Evolutionary conservation across 176 grass and related monocot species (phyloP).

Genomic region (Hordeum marinum): DNA sequence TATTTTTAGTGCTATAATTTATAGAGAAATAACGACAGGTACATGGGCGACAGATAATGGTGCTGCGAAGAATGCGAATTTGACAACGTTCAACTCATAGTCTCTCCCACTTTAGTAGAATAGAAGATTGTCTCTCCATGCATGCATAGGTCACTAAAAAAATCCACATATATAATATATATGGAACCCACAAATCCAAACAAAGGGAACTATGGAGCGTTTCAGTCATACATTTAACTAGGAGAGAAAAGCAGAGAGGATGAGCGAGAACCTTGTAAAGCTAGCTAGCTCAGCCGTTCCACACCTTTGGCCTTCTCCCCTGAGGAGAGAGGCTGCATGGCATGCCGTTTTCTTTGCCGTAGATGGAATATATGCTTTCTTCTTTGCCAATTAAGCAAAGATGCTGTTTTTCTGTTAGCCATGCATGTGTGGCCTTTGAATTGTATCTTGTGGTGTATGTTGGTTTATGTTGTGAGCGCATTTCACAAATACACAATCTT

Average conservation of each 20-base stretch:
- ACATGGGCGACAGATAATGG: not conserved
- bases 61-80: not conserved
- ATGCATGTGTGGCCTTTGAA: not conserved
- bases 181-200: constrained; percentile 24
- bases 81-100: not conserved
- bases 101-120: constrained; percentile 33
- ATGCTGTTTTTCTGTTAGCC: not conserved
- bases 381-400: constrained; percentile 67
- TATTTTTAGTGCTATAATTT: too few relatives aligned
- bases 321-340: not conserved
- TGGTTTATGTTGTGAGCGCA: not conserved
- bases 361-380: constrained; percentile 80
- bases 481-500: not conserved
- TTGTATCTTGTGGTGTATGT: not conserved
- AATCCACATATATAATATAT: not conserved
- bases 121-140: constrained; percentile 37
- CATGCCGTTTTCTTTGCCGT: constrained; percentile 40
- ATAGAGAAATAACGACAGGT: not conserved
- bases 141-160: constrained; percentile 22
- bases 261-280: constrained; percentile 50
- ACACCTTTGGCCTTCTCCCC: not conserved
- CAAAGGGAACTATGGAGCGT: constrained; percentile 5
- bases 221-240: not conserved
- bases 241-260: constrained; percentile 26
- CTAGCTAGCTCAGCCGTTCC: not conserved